Evolutionary conservation across 176 grass and related monocot genomes (phyloP).

Genomic region (Lolium rigidum): DNA sequence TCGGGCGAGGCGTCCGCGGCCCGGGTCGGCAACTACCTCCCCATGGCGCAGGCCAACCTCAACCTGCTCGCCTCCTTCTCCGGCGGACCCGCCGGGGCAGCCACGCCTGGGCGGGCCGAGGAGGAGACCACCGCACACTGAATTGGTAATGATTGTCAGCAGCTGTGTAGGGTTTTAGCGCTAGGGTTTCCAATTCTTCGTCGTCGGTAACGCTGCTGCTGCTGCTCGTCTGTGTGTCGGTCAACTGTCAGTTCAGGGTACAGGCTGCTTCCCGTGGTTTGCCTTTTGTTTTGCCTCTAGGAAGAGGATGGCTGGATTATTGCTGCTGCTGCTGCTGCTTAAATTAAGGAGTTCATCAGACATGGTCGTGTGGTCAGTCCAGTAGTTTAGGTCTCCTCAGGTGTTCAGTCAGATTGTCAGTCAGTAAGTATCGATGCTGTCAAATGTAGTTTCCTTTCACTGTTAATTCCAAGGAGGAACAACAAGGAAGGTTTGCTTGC

Average conservation of each 20-base stretch:
- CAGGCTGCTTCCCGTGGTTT: too few relatives aligned
- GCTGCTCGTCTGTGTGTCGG: not conserved
- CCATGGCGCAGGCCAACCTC: slow-evolving; percentile 84
- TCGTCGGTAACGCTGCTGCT: not conserved
- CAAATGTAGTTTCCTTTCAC: not conserved
- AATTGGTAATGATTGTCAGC: not conserved
- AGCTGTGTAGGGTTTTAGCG: slow-evolving; percentile 55
- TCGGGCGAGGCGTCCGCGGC: slow-evolving; percentile 77
- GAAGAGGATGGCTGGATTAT: too few relatives aligned
- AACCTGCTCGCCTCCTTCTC: slow-evolving; percentile 93
- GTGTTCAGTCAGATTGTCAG: slow-evolving; percentile 1
- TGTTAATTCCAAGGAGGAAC: not conserved
- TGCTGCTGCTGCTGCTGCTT: too few relatives aligned
- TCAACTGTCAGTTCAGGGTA: too few relatives aligned
- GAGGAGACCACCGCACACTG: slow-evolving; percentile 63
- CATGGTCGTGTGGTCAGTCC: too few relatives aligned
- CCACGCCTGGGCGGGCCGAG: slow-evolving; percentile 39
- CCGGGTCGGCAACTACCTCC: slow-evolving; percentile 91
- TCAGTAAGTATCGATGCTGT: too few relatives aligned
- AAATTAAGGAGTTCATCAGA: too few relatives aligned
- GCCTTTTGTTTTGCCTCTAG: too few relatives aligned
- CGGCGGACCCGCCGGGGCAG: slow-evolving; percentile 35
- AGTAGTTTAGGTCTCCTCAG: too few relatives aligned
- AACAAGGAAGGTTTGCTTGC: not conserved
- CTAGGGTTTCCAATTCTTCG: slow-evolving; percentile 46